Evolutionary conservation across 352 stramenopile genomes (phyloP), one percentile per base, ranked within the genome.

Genomic region (Pythium sukuiense): DNA sequence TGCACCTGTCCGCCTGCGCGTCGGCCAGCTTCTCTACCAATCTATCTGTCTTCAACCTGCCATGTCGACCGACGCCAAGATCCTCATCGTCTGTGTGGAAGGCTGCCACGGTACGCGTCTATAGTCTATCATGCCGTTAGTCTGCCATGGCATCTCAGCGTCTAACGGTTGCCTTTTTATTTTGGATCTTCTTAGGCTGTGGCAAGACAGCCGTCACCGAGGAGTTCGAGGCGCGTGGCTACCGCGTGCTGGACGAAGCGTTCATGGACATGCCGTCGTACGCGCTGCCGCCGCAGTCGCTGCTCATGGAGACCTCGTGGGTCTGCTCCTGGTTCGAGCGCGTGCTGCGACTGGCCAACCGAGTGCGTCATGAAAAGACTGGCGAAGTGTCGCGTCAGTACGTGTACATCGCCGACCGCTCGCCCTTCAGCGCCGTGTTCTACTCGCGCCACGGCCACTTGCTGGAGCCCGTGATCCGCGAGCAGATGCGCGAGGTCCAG

Each of bases 271-370:
- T 97, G 89, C 86, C 87, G 8, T 72, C 80, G 14, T 92, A 95
- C 59, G 81, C 83, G 29, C 74, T 97, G 59, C 84, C 93, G 63
- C 87, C 89, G n/a, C 89, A 97, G 71, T 94, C 87, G 27, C 76
- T 97, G 29, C 84, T 97, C 41, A 96, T 96, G 87, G 89, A 97
- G 69, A 96, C 87, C 35, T 88, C 81, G 32, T 97, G 89, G 89
- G 87, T 97, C 63, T 95, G 86, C 63, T 93, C 85, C 11, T 97
- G 89, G 87, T 97, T 97, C 65, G 83, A 93, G 71, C 83, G 88
- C 61, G 81, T 97, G n/a, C 65, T 97, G 52, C 81, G 83, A 26
- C 74, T 92, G 13, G 82, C 83, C 13, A 77, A 73, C 35, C 70
- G 65, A 29, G 73, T 91, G 26, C 67, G 79, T 55, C 73, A 81